Evolutionary conservation across 345 rosid genomes (phyloP).

Genomic region (Pistacia atlantica): DNA sequence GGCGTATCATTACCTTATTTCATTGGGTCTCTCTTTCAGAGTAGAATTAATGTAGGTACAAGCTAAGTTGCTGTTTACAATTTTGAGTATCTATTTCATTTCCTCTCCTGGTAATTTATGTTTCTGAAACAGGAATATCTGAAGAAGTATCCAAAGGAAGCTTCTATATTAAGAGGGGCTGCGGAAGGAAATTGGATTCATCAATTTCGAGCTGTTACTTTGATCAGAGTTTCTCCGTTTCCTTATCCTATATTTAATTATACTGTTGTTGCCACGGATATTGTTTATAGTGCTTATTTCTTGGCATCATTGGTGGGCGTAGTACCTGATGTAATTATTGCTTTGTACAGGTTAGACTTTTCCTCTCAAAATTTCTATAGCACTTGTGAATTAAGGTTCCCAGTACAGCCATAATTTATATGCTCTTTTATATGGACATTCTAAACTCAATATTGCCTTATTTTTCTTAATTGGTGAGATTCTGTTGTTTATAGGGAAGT

Average conservation of each 20-base stretch:
- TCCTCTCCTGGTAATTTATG: no score
- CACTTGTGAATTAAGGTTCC: no score
- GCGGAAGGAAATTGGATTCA: slow-evolving; percentile 43
- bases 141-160: slow-evolving; percentile 34
- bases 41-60: not conserved
- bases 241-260: slow-evolving; percentile 39
- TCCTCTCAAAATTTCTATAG: not conserved
- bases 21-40: no score
- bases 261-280: slow-evolving; percentile 26
- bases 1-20: no score
- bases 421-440: no score
- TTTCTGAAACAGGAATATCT: slow-evolving; percentile 25
- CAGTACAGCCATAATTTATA: no score
- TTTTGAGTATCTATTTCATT: not conserved
- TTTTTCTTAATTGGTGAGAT: no score
- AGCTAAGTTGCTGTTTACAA: not conserved
- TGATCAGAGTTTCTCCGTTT: slow-evolving; percentile 44
- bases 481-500: no score
- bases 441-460: no score
- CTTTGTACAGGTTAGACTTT: slow-evolving; percentile 34
- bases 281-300: slow-evolving; percentile 33
- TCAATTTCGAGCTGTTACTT: slow-evolving; percentile 37
- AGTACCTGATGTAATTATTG: slow-evolving; percentile 32
- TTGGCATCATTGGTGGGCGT: slow-evolving; percentile 34
- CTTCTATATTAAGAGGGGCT: slow-evolving; percentile 34